These are phyloP conservation scores for Cryomyces antarcticus DNA, from an alignment of 495 filamentous ascomycete species.

Conservation along the genomic window DNA sequence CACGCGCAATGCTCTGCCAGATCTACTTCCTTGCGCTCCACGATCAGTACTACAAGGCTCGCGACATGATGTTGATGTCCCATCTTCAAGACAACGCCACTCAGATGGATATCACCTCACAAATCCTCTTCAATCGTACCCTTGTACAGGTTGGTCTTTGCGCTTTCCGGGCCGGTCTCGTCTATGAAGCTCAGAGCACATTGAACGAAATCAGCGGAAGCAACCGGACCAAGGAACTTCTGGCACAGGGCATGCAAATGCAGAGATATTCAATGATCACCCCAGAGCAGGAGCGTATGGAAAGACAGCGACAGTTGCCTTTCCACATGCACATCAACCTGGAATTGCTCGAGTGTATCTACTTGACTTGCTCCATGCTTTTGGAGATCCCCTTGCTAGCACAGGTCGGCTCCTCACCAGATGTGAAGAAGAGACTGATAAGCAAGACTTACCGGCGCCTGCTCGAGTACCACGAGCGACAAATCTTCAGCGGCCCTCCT, in stretches of 20 bases:
- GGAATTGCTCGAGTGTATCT: slow-evolving; percentile 92
- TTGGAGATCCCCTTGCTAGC: slow-evolving; percentile 93
- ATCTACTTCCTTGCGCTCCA: slow-evolving; percentile 96
- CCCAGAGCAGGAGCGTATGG: slow-evolving; percentile 90
- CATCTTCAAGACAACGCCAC: slow-evolving; percentile 89
- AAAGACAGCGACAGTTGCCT: slow-evolving; percentile 86
- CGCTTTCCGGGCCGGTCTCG: slow-evolving; percentile 87
- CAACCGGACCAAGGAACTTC: slow-evolving; percentile 88
- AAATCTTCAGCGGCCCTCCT: slow-evolving; percentile 94
- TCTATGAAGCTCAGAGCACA: slow-evolving; percentile 92
- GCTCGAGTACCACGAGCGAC: slow-evolving; percentile 97
- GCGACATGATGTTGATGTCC: slow-evolving; percentile 99
- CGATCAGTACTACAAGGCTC: slow-evolving; percentile 89
- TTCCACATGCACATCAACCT: slow-evolving; percentile 99
- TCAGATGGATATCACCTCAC: slow-evolving; percentile 86
- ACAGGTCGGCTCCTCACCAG: slow-evolving; percentile 85
- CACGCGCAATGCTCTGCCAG: slow-evolving; percentile 92
- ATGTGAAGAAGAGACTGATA: slow-evolving; percentile 93
- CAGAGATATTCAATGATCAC: slow-evolving; percentile 88
- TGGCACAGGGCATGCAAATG: slow-evolving; percentile 94
- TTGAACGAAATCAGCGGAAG: slow-evolving; percentile 95
- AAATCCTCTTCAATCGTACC: slow-evolving; percentile 97
- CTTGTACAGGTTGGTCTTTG: slow-evolving; percentile 95
- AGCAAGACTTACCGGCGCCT: slow-evolving; percentile 99
- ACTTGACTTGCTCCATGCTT: slow-evolving; percentile 96